Percentiles rank a stretch among this genome's conserved stretches.
Evolutionary conservation across 2,329 filamentous ascomycete genomes (phyloP).

Genomic region (Chaetomium globosum): DNA sequence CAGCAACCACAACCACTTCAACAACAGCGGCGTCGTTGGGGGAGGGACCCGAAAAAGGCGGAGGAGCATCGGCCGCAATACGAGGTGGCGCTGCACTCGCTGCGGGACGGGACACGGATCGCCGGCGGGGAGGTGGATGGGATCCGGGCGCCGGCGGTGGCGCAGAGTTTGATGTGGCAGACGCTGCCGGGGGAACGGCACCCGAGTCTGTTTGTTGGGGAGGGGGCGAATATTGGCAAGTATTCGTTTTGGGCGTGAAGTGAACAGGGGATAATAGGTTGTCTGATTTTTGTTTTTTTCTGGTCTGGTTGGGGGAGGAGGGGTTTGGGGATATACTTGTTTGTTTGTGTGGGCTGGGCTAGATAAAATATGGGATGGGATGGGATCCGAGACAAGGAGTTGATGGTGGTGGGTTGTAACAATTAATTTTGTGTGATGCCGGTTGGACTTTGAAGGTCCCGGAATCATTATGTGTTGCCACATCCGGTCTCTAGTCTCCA

Average conservation of each 20-base stretch:
- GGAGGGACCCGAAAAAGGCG: no score
- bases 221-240: slow-evolving; percentile 45
- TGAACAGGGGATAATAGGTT: no score
- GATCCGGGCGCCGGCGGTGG: slow-evolving; percentile 35
- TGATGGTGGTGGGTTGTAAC: neutral
- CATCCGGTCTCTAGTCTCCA: neutral
- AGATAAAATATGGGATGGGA: neutral
- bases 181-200: slow-evolving; percentile 49
- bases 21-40: slow-evolving; percentile 34
- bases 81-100: slow-evolving; percentile 52
- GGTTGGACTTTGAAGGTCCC: neutral
- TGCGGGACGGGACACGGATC: slow-evolving; percentile 49
- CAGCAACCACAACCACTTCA: neutral
- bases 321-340: neutral
- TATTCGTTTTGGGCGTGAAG: slow-evolving; percentile 48
- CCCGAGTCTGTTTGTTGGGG: slow-evolving; percentile 53
- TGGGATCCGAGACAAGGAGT: neutral
- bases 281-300: neutral
- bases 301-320: neutral
- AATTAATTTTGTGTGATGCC: neutral
- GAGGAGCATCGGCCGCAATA: neutral
- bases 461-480: neutral
- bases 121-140: slow-evolving; percentile 35
- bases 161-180: slow-evolving; percentile 52
- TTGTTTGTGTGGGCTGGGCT: neutral